Evolutionary conservation across 306 rosid genomes (phyloP).

Genomic region (Macrotyloma uniflorum): DNA sequence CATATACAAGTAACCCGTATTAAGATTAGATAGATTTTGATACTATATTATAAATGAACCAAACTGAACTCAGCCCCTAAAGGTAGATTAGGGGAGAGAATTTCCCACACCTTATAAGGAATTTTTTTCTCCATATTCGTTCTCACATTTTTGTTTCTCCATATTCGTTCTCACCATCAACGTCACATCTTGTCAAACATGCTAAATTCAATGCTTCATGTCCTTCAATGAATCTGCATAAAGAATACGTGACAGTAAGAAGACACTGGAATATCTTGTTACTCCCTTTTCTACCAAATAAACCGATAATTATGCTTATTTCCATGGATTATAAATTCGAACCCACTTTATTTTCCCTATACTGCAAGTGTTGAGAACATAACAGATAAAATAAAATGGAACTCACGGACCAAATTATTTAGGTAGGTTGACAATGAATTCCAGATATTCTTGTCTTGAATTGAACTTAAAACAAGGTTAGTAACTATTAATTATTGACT

Average conservation of each 20-base stretch:
- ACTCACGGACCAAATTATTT: neutral
- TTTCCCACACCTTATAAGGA: too few relatives aligned
- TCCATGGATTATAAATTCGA: constrained; percentile 5
- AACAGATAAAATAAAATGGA: neutral
- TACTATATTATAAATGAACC: too few relatives aligned
- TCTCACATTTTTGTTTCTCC: too few relatives aligned
- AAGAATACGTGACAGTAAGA: neutral
- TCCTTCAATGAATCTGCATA: too few relatives aligned
- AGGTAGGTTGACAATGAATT: neutral
- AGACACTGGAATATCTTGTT: neutral
- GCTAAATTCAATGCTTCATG: too few relatives aligned
- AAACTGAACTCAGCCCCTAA: too few relatives aligned
- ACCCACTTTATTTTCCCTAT: neutral
- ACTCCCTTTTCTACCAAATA: neutral
- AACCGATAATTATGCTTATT: constrained; percentile 9
- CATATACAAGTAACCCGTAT: too few relatives aligned
- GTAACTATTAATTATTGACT: neutral
- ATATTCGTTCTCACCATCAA: too few relatives aligned
- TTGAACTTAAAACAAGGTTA: constrained; percentile 16
- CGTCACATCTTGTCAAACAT: too few relatives aligned
- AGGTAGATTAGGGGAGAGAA: too few relatives aligned
- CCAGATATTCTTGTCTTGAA: neutral
- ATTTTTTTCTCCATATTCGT: too few relatives aligned
- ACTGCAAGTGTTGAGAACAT: neutral
- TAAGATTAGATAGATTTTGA: too few relatives aligned